Base-by-base conservation (phyloP, 2,329 filamentous ascomycete species). In the Aspergillus glaucus region DNA sequence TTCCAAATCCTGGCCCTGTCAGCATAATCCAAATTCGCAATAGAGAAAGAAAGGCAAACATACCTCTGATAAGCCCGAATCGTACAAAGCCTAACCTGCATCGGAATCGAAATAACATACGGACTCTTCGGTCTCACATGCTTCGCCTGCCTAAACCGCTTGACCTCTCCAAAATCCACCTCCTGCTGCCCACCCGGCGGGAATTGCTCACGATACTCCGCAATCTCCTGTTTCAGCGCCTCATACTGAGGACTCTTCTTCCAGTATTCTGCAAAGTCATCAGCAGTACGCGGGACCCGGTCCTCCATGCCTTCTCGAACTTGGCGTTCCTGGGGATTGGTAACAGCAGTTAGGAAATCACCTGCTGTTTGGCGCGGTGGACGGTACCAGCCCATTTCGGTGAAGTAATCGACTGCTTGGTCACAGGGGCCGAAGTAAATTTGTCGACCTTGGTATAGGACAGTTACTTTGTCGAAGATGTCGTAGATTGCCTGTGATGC, bases 81-180 rank as follows among this genome's bases (percentile, higher is more conserved):
- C 14, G 92, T 74, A 63, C 89, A 95, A n/a, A 96, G 80, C 55
- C 79, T 69, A 52, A 95, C 70, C 66, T 96, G 91, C 72, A 92
- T 86, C 2, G 56, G 50, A 57, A 86, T 87, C 0, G 87, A 91
- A 36, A 95, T 76, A 1, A 88, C 91, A 68, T 86, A 95, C 1
- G 90, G 88, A 52, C 61, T 69, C 41, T 64, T 65, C 24, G 58
- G 63, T 21, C 62, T 60, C 32, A 63, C 64, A 53, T 68, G 68
- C 50, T 70, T 69, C 45, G 62, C 70, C 51, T 67, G 69, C 37
- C 58, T 62, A 17, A 58, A 44, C 8, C 56, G 59, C 44, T 68
- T 66, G 19, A 60, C 58, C 32, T 66, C 52, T 22, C 62, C 51
- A 48, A 72, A 66, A 6, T 57, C 55, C 30, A 63, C 53, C 39